Percentiles rank a stretch among this genome's conserved stretches.
Conservation (phyloP, 129 eudicot species). For the Helichrysum umbraculigerum region DNA sequence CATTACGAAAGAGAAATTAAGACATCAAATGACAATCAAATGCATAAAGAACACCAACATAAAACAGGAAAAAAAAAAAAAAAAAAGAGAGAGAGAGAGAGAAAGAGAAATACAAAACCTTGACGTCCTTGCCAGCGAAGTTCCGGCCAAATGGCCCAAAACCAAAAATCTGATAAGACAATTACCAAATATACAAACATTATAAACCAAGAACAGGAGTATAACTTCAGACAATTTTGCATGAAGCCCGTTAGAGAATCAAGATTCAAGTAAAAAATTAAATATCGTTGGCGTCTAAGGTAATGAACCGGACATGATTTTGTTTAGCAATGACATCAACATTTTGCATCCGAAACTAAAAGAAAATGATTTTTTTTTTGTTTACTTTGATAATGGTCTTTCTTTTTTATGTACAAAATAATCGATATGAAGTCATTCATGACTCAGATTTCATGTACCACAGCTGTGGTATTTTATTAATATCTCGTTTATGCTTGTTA, state of each 20-base stretch:
- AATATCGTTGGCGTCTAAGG: too few relatives aligned
- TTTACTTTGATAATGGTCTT: neutral
- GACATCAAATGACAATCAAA: neutral
- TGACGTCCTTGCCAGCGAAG: conserved; percentile 69
- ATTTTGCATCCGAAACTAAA: too few relatives aligned
- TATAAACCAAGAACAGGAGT: conserved; percentile 26
- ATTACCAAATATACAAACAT: conserved; percentile 11
- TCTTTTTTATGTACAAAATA: neutral
- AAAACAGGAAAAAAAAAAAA: too few relatives aligned
- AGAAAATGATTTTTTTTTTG: neutral
- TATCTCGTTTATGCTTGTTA: neutral
- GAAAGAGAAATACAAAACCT: conserved; percentile 36
- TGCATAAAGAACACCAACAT: neutral
- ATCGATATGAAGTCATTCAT: neutral
- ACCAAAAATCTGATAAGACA: conserved; percentile 56
- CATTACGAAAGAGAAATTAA: conserved; percentile 11
- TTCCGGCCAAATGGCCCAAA: conserved; percentile 48
- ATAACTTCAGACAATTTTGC: conserved; percentile 2
- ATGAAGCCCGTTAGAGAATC: neutral
- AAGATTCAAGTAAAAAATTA: too few relatives aligned
- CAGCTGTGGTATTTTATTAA: neutral
- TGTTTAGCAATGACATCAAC: too few relatives aligned
- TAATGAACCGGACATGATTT: too few relatives aligned
- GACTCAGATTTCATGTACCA: neutral
- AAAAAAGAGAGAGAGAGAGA: neutral